Percentiles rank a stretch among this genome's conserved stretches.
Evolutionary conservation across 2,329 filamentous ascomycete genomes (phyloP).

Genomic region (Hymenoscyphus infarciens): DNA sequence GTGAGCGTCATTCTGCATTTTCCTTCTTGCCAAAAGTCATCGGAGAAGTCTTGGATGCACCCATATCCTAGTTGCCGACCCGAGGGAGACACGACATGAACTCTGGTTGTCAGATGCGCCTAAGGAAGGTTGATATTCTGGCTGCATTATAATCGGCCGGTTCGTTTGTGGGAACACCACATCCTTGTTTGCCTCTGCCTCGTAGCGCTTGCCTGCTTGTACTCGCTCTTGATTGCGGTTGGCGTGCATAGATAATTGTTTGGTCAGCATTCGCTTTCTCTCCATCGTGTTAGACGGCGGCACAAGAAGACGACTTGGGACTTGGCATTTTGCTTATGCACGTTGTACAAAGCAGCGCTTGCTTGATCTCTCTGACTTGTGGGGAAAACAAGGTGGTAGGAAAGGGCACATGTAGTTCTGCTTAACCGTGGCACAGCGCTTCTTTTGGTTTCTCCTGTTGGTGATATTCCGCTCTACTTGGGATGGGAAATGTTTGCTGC

Average conservation of each 20-base stretch:
- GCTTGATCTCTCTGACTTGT: conserved; percentile 7
- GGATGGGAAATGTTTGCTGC: conserved; percentile 2
- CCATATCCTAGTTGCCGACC: conserved; percentile 9
- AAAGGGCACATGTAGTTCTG: neutral
- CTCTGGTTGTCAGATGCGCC: conserved; percentile 4
- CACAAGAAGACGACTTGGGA: neutral
- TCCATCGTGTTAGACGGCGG: conserved; percentile 2
- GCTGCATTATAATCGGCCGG: conserved; percentile 5
- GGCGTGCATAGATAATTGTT: neutral
- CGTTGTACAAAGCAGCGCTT: conserved; percentile 4
- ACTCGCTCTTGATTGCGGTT: neutral
- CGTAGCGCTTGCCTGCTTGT: conserved; percentile 6
- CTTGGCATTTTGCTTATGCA: conserved; percentile 4
- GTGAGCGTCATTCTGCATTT: conserved; percentile 35
- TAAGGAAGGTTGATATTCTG: neutral
- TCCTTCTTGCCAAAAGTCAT: conserved; percentile 1
- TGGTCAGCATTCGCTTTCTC: conserved; percentile 14
- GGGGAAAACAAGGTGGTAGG: neutral
- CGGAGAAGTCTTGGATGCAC: conserved; percentile 4
- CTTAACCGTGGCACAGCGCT: conserved; percentile 1
- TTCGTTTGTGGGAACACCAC: neutral
- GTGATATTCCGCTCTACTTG: neutral
- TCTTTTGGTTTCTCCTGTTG: conserved; percentile 1
- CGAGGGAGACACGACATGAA: conserved; percentile 10
- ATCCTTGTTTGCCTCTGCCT: conserved; percentile 8